Evolutionary conservation across 2,329 filamentous ascomycete genomes (phyloP), one percentile per base, ranked within the genome.

Genomic region (Juglanconis sp.): DNA sequence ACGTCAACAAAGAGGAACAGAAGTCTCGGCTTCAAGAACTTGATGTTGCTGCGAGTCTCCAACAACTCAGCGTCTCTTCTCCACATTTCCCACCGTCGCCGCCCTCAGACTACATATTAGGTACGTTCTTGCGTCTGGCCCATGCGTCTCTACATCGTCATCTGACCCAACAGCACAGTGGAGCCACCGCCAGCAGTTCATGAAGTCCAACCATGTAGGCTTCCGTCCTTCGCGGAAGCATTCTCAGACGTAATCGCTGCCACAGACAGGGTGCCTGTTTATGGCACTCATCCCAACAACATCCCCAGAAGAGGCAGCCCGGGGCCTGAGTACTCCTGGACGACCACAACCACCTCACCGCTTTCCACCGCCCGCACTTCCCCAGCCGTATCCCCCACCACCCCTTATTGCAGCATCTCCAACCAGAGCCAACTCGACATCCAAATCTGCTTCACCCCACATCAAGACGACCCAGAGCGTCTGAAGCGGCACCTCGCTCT

Each of bases 351-450:
- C 24, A 24, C 24, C 24, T 62, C 60, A 7, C 60, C 56, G 5
- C n/a, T 49, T 4, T 58, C 61, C 30, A 61, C 61, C 6, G 58
- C 58, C 40, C 48, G 50, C 38, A 44, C 38, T 46, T 50, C 61
- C 17, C 55, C 53, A 3, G 36, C 40, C n/a, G 15, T 36, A n/a
- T 35, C 57, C 1, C 57, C 57, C 5, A 32, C 47, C 36, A 50
- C 51, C 5, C 61, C 51, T 7, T 42, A 52, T 13, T 38, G 53
- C 32, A 38, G 31, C 50, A 54, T 51, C 31, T 17, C 24, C 4
- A 38, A 38, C 4, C 50, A 53, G 10, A 38, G 47, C 38, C 17
- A 35, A 15, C 50, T 54, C 34, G 31, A 54, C 32, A 38, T 54
- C 24, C 46, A 55, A 9, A 24, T 42, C 3, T n/a, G 11, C 11